Evolutionary conservation across 345 rosid genomes (phyloP), one percentile per base, ranked within the genome.

Genomic region (Balakata baccata): DNA sequence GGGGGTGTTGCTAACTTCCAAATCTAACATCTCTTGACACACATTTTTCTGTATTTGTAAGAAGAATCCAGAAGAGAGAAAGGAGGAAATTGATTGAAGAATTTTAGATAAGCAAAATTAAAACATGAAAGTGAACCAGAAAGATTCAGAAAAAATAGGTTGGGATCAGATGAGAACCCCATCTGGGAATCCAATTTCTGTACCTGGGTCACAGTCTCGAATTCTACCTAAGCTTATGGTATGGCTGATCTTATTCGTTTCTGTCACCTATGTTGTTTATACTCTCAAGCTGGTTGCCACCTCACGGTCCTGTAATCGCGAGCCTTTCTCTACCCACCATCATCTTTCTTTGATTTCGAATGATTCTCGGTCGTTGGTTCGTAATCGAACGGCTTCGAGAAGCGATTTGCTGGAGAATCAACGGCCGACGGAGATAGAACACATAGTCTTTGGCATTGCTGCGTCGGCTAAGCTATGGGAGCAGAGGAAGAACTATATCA

Each of bases 391-490:
- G 11, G 63, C 54, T 53, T n/a, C 17, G 38, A 29, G 34, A 58
- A 66, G 16, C 4, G 37, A 7, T 10, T 64, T 34, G 45, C 52
- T 63, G 54, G 38, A 34, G 41, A 13, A 51, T 52, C 57, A 4
- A 7, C 69, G 38, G 45, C 49, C 53, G 23, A 89, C 97, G 22
- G 87, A 84, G 73, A 79, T 91, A 63, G 81, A 64, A 62, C 89
- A 95, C 74, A 69, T 95, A 17, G 94, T 95, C 6, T 95, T 95
- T 49, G 98, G 98, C 6, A 91, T 95, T 70, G 99, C 98, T 0
- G 96, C 98, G 3, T 95, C 99, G 12, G 88, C 99, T 5, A 91
- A 91, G 88, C 92, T 95, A 1, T 95, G 98, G 99, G 82, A 85
- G 62, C 76, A 85, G 70, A 83, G 98, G 77, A 89, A 95, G 77